A percentile compares a stretch with the other conserved stretches of the same genome.
Conservation (phyloP, 345 rosid species). For the Aurinia saxatilis region DNA sequence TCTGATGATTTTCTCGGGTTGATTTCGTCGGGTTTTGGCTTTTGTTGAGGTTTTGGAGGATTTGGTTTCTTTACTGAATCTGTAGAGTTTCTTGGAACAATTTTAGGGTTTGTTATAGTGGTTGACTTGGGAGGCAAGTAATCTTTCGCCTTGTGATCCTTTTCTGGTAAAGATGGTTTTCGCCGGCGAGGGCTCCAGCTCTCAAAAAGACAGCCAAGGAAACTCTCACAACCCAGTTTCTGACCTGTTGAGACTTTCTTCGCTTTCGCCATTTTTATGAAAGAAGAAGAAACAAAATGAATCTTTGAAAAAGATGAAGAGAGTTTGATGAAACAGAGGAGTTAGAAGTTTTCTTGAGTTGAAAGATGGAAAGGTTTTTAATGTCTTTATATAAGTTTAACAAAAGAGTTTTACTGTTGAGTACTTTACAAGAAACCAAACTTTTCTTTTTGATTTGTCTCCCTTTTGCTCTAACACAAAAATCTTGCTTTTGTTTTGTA, state of each 20-base stretch:
- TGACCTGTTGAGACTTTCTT: constrained; percentile 13
- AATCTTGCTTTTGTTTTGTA: constrained; percentile 23
- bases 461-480: constrained; percentile 24
- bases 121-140: constrained; percentile 27
- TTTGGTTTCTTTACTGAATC: constrained; percentile 21
- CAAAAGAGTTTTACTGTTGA: constrained; percentile 30
- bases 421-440: constrained; percentile 71
- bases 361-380: constrained; percentile 14
- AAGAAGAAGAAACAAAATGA: neutral
- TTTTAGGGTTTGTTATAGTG: constrained; percentile 25
- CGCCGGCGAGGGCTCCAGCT: constrained; percentile 38
- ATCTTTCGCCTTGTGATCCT: constrained; percentile 6
- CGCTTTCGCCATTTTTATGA: constrained; percentile 18
- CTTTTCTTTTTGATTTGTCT: constrained; percentile 28
- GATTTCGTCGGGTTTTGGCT: constrained; percentile 7
- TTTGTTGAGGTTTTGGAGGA: constrained; percentile 15
- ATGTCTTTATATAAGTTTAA: constrained; percentile 24
- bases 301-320: neutral
- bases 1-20: constrained; percentile 23
- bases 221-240: constrained; percentile 44
- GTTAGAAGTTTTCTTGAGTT: neutral
- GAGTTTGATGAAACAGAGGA: constrained; percentile 20
- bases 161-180: constrained; percentile 33
- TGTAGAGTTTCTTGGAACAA: constrained; percentile 6
- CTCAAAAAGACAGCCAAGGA: constrained; percentile 42